phyloP scores from a whole-genome alignment of 345 rosid species.

The Geranium brycei region DNA sequence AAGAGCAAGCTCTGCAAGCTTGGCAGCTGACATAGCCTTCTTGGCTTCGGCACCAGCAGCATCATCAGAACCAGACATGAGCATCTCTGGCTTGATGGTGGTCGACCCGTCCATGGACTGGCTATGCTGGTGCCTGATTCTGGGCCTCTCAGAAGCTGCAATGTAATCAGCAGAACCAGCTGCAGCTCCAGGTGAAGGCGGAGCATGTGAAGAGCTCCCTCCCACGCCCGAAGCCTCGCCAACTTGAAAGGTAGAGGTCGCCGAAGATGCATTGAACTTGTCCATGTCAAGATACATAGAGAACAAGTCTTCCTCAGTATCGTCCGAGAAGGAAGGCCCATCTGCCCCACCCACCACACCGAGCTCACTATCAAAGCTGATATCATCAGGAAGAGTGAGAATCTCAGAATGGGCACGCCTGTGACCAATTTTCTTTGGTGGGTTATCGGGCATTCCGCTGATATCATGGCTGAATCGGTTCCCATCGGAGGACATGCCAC shows the following conservation, averaged over 20 bases:
- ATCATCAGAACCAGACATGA: slow-evolving; percentile 56
- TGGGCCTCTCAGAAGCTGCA: slow-evolving; percentile 39
- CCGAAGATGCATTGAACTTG: slow-evolving; percentile 67
- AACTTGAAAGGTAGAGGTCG: slow-evolving; percentile 49
- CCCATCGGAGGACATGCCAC: not conserved
- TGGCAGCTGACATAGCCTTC: slow-evolving; percentile 80
- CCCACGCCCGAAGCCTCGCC: slow-evolving; percentile 23
- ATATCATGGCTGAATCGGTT: slow-evolving; percentile 11
- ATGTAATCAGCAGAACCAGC: not conserved
- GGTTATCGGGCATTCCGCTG: slow-evolving; percentile 78
- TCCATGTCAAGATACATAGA: slow-evolving; percentile 88
- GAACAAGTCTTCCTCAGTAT: slow-evolving; percentile 69
- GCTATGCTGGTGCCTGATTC: slow-evolving; percentile 87
- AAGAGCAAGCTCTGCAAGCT: slow-evolving; percentile 97
- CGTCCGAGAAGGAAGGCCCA: slow-evolving; percentile 72
- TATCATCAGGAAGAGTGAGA: slow-evolving; percentile 81
- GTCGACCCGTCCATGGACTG: slow-evolving; percentile 86
- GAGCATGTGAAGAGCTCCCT: slow-evolving; percentile 8
- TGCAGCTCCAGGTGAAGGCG: slow-evolving; percentile 14
- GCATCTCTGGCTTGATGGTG: slow-evolving; percentile 69
- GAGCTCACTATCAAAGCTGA: slow-evolving; percentile 78
- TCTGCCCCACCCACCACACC: slow-evolving; percentile 64
- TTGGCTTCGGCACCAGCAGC: slow-evolving; percentile 41
- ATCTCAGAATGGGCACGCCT: slow-evolving; percentile 95
- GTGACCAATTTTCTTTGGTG: slow-evolving; percentile 74